These are phyloP conservation scores for Sugiyamaella boreocaroliniensis DNA, from an alignment of 805 yeast species.

Conservation along the genomic window DNA sequence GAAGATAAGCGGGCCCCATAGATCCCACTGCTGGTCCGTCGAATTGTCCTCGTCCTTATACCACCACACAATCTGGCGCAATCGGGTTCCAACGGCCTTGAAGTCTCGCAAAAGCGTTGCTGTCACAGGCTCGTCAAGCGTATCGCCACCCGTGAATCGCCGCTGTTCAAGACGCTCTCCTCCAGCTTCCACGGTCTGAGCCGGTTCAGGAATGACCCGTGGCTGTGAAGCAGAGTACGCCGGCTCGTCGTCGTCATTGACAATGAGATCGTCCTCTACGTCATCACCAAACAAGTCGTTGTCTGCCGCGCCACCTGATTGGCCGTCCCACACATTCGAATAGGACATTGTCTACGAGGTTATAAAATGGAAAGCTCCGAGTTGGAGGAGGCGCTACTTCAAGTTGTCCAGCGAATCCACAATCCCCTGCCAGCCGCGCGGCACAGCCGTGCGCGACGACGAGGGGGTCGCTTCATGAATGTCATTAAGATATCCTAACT, in stretches of 20 bases:
- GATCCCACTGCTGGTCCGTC: slow-evolving; percentile 30
- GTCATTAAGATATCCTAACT: not conserved
- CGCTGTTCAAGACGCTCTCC: slow-evolving; percentile 39
- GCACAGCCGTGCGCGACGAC: not conserved
- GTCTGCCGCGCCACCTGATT: not conserved
- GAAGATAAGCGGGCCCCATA: slow-evolving; percentile 65
- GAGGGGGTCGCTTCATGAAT: not conserved
- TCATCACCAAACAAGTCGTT: slow-evolving; percentile 17
- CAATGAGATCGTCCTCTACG: slow-evolving; percentile 20
- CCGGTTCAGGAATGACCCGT: slow-evolving; percentile 16
- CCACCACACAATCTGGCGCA: slow-evolving; percentile 41
- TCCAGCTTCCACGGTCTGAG: slow-evolving; percentile 15
- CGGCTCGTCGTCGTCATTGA: slow-evolving; percentile 21
- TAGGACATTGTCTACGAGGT: slow-evolving; percentile 13
- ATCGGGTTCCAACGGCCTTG: slow-evolving; percentile 37
- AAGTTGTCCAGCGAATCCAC: not conserved
- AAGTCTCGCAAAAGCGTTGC: slow-evolving; percentile 47
- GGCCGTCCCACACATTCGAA: slow-evolving; percentile 6
- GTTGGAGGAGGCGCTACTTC: not conserved
- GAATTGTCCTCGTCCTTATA: slow-evolving; percentile 18
- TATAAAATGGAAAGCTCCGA: not conserved
- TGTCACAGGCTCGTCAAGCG: slow-evolving; percentile 63
- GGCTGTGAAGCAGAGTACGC: slow-evolving; percentile 3
- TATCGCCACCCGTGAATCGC: slow-evolving; percentile 57
- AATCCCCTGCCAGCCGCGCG: not conserved